Conservation (phyloP, 495 filamentous ascomycete species). For the Cenococcum geophilum region DNA sequence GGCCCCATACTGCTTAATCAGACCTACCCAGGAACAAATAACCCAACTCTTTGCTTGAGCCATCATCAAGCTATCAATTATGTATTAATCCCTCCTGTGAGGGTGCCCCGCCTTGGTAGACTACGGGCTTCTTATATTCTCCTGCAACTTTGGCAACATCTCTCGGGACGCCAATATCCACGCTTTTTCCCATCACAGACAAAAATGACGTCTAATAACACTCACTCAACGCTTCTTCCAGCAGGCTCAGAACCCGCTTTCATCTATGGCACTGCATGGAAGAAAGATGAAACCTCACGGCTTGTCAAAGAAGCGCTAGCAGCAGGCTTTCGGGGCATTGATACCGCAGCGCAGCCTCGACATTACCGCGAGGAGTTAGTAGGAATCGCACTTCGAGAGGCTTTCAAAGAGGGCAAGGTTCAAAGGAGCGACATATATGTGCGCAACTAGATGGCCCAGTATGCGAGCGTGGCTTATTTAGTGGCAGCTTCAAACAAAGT, state of each 20-base stretch:
- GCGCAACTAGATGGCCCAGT: conserved; percentile 38
- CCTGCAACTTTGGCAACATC: neutral
- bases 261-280: conserved; percentile 87
- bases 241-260: conserved; percentile 37
- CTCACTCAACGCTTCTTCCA: neutral
- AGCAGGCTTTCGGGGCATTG: conserved; percentile 66
- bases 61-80: no score
- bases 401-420: conserved; percentile 50
- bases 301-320: conserved; percentile 64
- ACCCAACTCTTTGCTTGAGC: no score
- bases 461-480: conserved; percentile 1
- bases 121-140: neutral
- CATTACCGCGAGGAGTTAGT: conserved; percentile 74
- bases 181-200: neutral
- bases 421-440: conserved; percentile 33
- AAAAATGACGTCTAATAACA: neutral
- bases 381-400: conserved; percentile 55
- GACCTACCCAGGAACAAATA: no score
- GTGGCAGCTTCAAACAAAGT: conserved; percentile 73
- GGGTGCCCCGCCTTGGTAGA: no score
- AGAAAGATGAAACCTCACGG: conserved; percentile 61
- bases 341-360: conserved; percentile 72
- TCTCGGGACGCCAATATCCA: neutral
- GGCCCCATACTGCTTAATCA: no score
- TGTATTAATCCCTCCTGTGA: no score